A percentile compares a stretch with the other conserved stretches of the same genome.
These are phyloP conservation scores for Colletotrichum tabaci DNA, from an alignment of 2,329 filamentous ascomycete genomes.

Conservation along the genomic window DNA sequence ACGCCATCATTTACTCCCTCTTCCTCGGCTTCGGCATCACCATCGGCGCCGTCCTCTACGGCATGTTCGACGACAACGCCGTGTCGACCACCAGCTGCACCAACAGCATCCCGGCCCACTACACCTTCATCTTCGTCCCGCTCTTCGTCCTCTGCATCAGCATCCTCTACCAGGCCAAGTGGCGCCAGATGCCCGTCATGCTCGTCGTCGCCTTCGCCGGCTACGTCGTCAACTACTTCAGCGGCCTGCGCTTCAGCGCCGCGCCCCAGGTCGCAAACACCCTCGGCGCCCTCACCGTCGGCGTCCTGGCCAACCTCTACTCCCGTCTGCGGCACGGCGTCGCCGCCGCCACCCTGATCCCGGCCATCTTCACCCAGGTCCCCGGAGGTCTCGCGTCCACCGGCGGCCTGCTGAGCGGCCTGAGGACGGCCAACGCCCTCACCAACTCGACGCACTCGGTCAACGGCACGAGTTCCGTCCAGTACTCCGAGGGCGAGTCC, in stretches of 20 bases:
- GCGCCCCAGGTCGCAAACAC: constrained; percentile 85
- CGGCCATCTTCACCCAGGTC: constrained; percentile 65
- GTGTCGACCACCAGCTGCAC: constrained; percentile 60
- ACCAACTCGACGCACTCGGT: constrained; percentile 55
- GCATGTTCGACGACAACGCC: constrained; percentile 70
- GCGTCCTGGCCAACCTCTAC: constrained; percentile 83
- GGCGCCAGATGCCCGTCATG: constrained; percentile 86
- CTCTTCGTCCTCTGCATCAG: constrained; percentile 81
- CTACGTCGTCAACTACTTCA: constrained; percentile 84
- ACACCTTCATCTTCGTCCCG: constrained; percentile 80
- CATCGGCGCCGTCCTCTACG: constrained; percentile 75
- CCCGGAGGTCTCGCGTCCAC: constrained; percentile 64
- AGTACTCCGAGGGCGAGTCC: constrained; percentile 43
- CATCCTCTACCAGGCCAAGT: constrained; percentile 85
- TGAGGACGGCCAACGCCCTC: constrained; percentile 60
- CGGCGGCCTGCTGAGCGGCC: constrained; percentile 61
- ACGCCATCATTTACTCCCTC: constrained; percentile 81
- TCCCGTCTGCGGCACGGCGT: constrained; percentile 71
- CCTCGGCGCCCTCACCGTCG: constrained; percentile 82
- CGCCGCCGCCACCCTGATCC: constrained; percentile 62
- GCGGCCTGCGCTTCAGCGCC: constrained; percentile 73
- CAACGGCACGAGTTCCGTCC: constrained; percentile 53
- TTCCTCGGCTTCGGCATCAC: constrained; percentile 82
- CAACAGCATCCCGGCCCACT: constrained; percentile 58
- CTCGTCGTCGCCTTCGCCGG: constrained; percentile 79